These are phyloP conservation scores for Hortaea werneckii DNA, from an alignment of 2,329 filamentous ascomycete species.

Conservation along the genomic window DNA sequence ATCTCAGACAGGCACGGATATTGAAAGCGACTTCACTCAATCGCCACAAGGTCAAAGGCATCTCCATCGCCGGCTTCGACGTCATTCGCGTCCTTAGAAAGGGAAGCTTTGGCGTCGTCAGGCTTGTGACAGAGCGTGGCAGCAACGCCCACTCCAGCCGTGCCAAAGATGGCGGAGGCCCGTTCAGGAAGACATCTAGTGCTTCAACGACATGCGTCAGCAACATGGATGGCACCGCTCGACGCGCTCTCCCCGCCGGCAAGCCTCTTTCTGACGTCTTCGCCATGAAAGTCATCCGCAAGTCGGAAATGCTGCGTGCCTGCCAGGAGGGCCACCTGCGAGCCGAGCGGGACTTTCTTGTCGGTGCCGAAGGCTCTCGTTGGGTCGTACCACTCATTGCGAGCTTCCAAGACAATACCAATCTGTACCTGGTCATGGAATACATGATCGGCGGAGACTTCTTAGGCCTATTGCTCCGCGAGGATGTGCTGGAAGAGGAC, in stretches of 20 bases:
- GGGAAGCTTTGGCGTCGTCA: conserved; percentile 88
- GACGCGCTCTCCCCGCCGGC: conserved; percentile 16
- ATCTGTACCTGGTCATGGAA: conserved; percentile 92
- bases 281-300: conserved; percentile 95
- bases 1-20: conserved; percentile 62
- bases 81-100: conserved; percentile 75
- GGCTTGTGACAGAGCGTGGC: conserved; percentile 59
- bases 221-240: conserved; percentile 17
- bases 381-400: conserved; percentile 85
- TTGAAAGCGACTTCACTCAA: conserved; percentile 53
- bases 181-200: conserved; percentile 24
- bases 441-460: conserved; percentile 98
- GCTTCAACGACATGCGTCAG: conserved; percentile 8
- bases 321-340: conserved; percentile 87
- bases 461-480: conserved; percentile 71
- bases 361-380: conserved; percentile 73
- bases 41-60: conserved; percentile 38
- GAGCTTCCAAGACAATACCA: conserved; percentile 77
- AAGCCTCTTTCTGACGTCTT: conserved; percentile 52
- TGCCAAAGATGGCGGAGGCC: neutral
- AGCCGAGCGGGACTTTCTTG: conserved; percentile 84
- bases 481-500: conserved; percentile 69
- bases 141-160: neutral
- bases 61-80: conserved; percentile 60
- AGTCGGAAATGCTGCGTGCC: conserved; percentile 83